Conservation (phyloP, 306 rosid genomes). For the Cotoneaster glaucophyllus region DNA sequence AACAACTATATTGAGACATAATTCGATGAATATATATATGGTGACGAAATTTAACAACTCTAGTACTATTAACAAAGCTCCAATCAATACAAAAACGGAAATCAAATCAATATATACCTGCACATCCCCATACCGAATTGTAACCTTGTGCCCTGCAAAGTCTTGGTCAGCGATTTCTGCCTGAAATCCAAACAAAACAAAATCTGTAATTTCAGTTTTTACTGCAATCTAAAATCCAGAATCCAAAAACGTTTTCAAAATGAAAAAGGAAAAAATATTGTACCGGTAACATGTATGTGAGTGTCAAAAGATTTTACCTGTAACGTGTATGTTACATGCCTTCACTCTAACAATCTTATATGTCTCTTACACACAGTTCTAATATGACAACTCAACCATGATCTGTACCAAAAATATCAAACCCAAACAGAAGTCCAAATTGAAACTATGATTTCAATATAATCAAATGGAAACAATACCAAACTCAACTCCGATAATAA, state of each 20-base stretch:
- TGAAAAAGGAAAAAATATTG: not conserved
- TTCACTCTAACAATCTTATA: too few species aligned
- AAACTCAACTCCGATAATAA: too few species aligned
- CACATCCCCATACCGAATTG: constrained; percentile 76
- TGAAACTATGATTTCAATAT: too few species aligned
- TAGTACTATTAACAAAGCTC: too few species aligned
- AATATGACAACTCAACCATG: too few species aligned
- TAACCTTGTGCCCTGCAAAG: constrained; percentile 89
- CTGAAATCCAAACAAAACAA: constrained; percentile 26
- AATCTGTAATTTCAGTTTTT: not conserved
- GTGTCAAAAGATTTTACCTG: constrained; percentile 90
- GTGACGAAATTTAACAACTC: not conserved
- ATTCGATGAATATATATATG: not conserved
- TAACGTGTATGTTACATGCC: constrained; percentile 54
- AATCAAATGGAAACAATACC: too few species aligned
- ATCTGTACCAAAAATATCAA: too few species aligned
- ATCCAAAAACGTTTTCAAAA: not conserved
- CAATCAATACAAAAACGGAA: too few species aligned
- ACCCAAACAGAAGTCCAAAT: too few species aligned
- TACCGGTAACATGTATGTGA: too few species aligned
- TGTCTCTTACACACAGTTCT: too few species aligned
- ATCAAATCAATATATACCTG: constrained; percentile 42
- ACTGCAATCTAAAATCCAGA: not conserved
- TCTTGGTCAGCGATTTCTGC: constrained; percentile 91
- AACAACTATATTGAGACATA: not conserved